Evolutionary conservation across 352 stramenopile genomes (phyloP).

Genomic region (Phytophthora tentaculata): DNA sequence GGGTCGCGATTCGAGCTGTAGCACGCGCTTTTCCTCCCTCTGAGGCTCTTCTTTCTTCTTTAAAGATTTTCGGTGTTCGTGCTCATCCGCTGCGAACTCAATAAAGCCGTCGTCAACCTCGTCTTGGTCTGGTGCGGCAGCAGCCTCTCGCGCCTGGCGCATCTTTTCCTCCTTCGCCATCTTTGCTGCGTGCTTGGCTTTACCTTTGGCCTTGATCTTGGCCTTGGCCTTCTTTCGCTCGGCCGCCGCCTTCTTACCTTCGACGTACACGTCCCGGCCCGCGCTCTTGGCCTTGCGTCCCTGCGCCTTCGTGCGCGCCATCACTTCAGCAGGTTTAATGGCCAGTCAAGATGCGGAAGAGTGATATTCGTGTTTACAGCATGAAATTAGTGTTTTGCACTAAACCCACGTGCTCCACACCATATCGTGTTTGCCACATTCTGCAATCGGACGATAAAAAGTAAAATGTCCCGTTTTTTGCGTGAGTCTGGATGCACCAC

Average conservation of each 20-base stretch:
- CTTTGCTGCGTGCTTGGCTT: conserved; percentile 58
- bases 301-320: conserved; percentile 56
- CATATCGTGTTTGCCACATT: not conserved
- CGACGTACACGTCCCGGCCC: conserved; percentile 39
- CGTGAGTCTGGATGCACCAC: not conserved
- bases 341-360: not conserved
- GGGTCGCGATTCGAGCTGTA: conserved; percentile 59
- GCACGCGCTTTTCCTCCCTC: conserved; percentile 21
- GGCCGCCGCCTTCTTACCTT: conserved; percentile 35
- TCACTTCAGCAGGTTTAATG: conserved; percentile 22
- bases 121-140: conserved; percentile 2
- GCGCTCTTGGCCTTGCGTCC: conserved; percentile 40
- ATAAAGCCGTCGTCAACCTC: conserved; percentile 60
- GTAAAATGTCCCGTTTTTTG: conserved; percentile 24
- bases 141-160: conserved; percentile 21
- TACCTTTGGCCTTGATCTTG: conserved; percentile 70
- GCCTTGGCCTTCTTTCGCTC: conserved; percentile 59
- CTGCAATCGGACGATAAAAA: conserved; percentile 23
- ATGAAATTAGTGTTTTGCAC: not conserved
- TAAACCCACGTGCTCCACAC: not conserved
- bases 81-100: conserved; percentile 34
- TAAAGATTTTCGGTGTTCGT: conserved; percentile 12
- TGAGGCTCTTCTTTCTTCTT: conserved; percentile 15
- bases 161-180: conserved; percentile 61
- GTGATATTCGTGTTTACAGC: conserved; percentile 4